Percentiles rank a stretch among this genome's conserved stretches.
phyloP scores from a whole-genome alignment of 305 asterid genomes.

The Vinca major region DNA sequence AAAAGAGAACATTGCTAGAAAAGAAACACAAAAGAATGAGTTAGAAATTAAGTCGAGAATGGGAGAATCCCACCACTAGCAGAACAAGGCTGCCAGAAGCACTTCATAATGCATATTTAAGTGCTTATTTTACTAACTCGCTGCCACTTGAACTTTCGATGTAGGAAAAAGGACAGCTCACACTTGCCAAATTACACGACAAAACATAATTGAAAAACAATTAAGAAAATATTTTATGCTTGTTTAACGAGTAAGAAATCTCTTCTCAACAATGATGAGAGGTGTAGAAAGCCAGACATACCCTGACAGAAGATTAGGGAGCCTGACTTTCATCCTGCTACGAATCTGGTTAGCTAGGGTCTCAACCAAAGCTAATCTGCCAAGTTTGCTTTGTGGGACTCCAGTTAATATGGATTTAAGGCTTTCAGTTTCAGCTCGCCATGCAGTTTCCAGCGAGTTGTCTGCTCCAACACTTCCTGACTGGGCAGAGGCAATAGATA shows the following conservation, averaged over 20 bases:
- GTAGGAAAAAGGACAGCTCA: background rate
- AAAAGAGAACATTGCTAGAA: background rate
- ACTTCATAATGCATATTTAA: background rate
- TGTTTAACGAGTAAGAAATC: background rate
- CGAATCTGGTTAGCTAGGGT: conserved; percentile 91
- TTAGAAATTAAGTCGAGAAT: too few species aligned
- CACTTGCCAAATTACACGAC: background rate
- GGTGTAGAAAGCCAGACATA: conserved; percentile 16
- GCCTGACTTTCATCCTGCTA: conserved; percentile 78
- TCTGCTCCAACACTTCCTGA: conserved; percentile 80
- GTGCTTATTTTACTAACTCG: background rate
- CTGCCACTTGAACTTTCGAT: background rate
- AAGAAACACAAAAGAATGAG: background rate
- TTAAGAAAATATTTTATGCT: background rate
- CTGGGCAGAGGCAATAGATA: conserved; percentile 89
- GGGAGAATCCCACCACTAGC: background rate
- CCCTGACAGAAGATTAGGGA: conserved; percentile 96
- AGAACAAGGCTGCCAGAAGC: background rate
- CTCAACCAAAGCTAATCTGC: conserved; percentile 94
- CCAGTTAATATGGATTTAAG: conserved; percentile 81
- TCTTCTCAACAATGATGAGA: background rate
- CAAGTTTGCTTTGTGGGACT: conserved; percentile 95
- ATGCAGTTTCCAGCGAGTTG: conserved; percentile 92
- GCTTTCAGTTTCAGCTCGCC: conserved; percentile 97
- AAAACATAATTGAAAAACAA: background rate